Conservation (phyloP, 2,329 filamentous ascomycete genomes). For the Monilinia polystroma region DNA sequence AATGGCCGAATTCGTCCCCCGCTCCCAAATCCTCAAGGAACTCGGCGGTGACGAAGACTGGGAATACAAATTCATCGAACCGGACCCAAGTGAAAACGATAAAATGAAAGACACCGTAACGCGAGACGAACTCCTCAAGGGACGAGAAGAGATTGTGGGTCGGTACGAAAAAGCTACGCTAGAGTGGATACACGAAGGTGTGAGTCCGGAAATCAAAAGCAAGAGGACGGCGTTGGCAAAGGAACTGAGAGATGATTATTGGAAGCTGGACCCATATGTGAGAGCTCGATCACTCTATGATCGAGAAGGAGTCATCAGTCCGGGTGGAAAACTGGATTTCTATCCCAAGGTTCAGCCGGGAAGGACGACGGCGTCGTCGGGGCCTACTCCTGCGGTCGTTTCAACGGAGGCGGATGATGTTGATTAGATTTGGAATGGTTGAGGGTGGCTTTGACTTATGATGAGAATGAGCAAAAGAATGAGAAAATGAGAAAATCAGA, state of each 20-base stretch:
- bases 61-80: constrained; percentile 80
- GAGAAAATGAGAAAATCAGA: no score
- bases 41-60: constrained; percentile 85
- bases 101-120: constrained; percentile 65
- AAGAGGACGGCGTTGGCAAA: constrained; percentile 62
- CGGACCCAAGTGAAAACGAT: constrained; percentile 71
- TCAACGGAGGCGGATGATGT: constrained; percentile 33
- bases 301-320: constrained; percentile 68
- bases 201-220: constrained; percentile 48
- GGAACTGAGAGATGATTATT: constrained; percentile 73
- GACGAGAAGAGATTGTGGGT: constrained; percentile 64
- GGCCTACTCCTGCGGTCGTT: not conserved
- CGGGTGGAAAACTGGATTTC: constrained; percentile 68
- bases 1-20: constrained; percentile 72
- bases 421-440: constrained; percentile 29
- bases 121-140: constrained; percentile 60
- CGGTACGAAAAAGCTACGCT: constrained; percentile 73
- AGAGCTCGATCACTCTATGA: constrained; percentile 84
- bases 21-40: constrained; percentile 72
- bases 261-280: constrained; percentile 84
- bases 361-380: constrained; percentile 25
- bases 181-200: constrained; percentile 64
- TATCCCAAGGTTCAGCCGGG: constrained; percentile 49
- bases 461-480: not conserved
- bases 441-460: no score